A percentile compares a stretch with the other conserved stretches of the same genome.
phyloP scores from a whole-genome alignment of 192 early-diverging fungal genomes.

The Globomyces pollinis-pini region DNA sequence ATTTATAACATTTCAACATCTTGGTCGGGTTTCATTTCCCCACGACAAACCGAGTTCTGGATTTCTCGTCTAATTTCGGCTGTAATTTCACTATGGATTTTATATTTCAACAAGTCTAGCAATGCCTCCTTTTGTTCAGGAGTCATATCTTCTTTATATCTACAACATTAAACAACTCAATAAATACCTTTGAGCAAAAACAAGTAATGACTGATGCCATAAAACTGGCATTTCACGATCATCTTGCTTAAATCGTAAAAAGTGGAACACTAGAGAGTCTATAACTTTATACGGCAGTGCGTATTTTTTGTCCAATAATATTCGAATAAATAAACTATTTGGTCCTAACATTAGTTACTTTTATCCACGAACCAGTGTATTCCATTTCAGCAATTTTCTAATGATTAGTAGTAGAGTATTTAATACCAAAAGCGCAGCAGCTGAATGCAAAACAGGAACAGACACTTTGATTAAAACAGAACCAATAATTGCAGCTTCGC shows the following conservation, averaged over 20 bases:
- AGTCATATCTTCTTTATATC: conserved; percentile 92
- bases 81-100: conserved; percentile 74
- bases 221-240: conserved; percentile 81
- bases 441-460: conserved; percentile 92
- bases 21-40: conserved; percentile 9
- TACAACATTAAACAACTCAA: no score
- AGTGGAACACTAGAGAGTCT: conserved; percentile 93
- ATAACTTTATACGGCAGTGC: conserved; percentile 96
- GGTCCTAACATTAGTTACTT: conserved; percentile 43
- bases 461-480: conserved; percentile 86
- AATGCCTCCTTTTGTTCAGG: conserved; percentile 90
- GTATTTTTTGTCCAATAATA: conserved; percentile 97
- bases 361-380: conserved; percentile 79
- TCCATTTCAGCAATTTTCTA: conserved; percentile 96
- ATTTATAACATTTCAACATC: conserved; percentile 2
- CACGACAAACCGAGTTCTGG: conserved; percentile 15
- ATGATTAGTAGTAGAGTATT: no score
- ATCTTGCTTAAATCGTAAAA: conserved; percentile 78
- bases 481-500: conserved; percentile 93
- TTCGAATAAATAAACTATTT: conserved; percentile 88
- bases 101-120: conserved; percentile 69
- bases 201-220: conserved; percentile 94
- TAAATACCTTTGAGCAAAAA: conserved; percentile 77
- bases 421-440: conserved; percentile 85
- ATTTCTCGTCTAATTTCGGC: conserved; percentile 94